phyloP scores from a whole-genome alignment of 176 grass and related monocot genomes.

The Elymus sibiricus region DNA sequence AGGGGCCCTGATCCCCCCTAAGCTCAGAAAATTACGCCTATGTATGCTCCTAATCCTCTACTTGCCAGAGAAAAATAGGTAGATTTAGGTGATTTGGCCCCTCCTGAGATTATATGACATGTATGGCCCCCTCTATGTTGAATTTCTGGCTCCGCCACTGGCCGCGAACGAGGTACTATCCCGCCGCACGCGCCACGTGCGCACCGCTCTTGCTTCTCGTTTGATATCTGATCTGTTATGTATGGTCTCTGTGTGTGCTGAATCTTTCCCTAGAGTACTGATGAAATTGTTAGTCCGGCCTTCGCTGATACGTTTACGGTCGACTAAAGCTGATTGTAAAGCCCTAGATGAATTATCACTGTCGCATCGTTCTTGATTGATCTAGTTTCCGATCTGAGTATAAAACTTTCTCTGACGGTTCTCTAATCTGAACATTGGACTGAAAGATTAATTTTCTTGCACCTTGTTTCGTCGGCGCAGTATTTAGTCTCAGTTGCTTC shows the following conservation, averaged over 20 bases:
- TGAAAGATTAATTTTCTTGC: neutral
- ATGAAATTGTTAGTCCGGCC: neutral
- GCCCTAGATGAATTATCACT: neutral
- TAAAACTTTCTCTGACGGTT: neutral
- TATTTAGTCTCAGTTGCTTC: neutral
- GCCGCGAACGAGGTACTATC: neutral
- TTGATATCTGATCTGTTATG: neutral
- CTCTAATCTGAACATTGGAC: neutral
- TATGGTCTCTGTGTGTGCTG: neutral
- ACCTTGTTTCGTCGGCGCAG: neutral
- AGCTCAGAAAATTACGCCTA: too few relatives aligned
- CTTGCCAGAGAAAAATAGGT: too few relatives aligned
- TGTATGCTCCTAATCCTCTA: too few relatives aligned
- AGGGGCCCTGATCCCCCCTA: too few relatives aligned
- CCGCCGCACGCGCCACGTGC: neutral
- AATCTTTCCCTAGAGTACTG: neutral
- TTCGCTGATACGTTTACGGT: too few relatives aligned
- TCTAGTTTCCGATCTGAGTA: neutral
- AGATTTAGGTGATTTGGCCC: too few relatives aligned
- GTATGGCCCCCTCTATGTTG: too few relatives aligned
- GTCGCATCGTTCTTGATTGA: neutral
- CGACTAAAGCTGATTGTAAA: neutral
- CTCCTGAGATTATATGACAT: too few relatives aligned
- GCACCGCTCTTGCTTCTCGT: neutral
- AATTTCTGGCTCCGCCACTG: too few relatives aligned